Conservation (phyloP, 805 yeast species). For the Metschnikowia arizonensis region DNA sequence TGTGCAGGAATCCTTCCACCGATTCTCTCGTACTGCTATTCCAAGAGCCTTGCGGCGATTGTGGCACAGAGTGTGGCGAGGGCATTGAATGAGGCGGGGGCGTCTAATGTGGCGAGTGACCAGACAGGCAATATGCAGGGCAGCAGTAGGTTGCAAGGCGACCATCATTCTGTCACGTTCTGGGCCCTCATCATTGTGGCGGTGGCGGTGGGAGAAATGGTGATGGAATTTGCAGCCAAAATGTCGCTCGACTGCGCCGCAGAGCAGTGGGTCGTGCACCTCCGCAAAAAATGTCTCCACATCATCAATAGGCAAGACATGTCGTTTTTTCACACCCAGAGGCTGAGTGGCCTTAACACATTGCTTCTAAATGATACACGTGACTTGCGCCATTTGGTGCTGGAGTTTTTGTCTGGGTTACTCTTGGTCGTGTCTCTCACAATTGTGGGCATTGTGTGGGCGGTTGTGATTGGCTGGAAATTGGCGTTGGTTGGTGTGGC, state of each 20-base stretch:
- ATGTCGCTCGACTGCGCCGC: conserved; percentile 52
- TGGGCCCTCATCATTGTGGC: conserved; percentile 68
- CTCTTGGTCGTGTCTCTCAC: conserved; percentile 53
- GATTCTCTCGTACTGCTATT: conserved; percentile 69
- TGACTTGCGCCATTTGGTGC: conserved; percentile 63
- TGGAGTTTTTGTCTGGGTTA: conserved; percentile 56
- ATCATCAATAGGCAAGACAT: conserved; percentile 49
- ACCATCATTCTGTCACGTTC: conserved; percentile 2
- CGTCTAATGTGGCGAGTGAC: not conserved
- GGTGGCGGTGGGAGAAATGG: conserved; percentile 62
- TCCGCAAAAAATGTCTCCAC: conserved; percentile 49
- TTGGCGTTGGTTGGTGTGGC: conserved; percentile 78
- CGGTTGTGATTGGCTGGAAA: conserved; percentile 78
- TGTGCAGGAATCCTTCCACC: conserved; percentile 68
- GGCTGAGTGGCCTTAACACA: conserved; percentile 55
- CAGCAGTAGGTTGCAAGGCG: too few species aligned
- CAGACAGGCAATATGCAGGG: not conserved
- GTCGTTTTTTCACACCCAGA: conserved; percentile 47
- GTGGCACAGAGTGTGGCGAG: conserved; percentile 14
- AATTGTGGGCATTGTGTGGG: conserved; percentile 68
- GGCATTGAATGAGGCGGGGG: too few species aligned
- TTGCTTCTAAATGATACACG: conserved; percentile 77
- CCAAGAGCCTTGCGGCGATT: conserved; percentile 64
- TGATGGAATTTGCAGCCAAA: conserved; percentile 48
- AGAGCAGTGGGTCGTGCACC: conserved; percentile 59